These are phyloP conservation scores for Tulasnella sp. DNA, from an alignment of 768 basidiomycete genomes.

Conservation along the genomic window DNA sequence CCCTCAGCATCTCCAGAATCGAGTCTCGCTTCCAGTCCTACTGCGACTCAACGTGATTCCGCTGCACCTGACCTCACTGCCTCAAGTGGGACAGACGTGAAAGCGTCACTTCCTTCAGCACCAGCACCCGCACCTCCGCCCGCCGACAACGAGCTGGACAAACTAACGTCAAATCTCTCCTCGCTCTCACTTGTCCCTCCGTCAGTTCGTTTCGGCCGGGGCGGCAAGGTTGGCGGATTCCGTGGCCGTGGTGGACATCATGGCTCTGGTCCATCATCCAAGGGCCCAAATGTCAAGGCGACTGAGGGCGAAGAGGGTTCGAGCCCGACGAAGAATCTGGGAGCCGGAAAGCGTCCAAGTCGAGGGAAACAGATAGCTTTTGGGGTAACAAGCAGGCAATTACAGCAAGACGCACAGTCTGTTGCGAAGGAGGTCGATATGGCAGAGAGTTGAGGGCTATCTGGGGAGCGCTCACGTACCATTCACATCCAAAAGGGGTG, in stretches of 20 bases:
- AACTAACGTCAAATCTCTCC: slow-evolving; percentile 47
- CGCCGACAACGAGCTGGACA: slow-evolving; percentile 38
- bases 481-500: neutral
- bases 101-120: neutral
- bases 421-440: neutral
- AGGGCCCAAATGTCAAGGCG: neutral
- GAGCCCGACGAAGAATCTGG: neutral
- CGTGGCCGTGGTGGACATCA: slow-evolving; percentile 27
- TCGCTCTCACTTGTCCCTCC: slow-evolving; percentile 60
- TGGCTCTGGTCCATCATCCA: neutral
- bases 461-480: neutral
- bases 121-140: neutral
- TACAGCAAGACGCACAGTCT: neutral
- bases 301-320: neutral
- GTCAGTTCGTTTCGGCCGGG: slow-evolving; percentile 69
- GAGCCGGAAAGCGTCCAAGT: neutral
- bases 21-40: slow-evolving; percentile 14
- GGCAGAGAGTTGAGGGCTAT: neutral
- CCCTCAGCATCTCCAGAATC: slow-evolving; percentile 26
- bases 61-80: slow-evolving; percentile 29
- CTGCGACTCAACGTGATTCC: slow-evolving; percentile 17
- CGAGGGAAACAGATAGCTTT: neutral
- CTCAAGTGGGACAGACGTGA: neutral
- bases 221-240: slow-evolving; percentile 56
- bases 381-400: neutral